A percentile compares a stretch with the other conserved stretches of the same genome.
Evolutionary conservation across 768 basidiomycete genomes (phyloP).

Genomic region (Termitomyces sp.): DNA sequence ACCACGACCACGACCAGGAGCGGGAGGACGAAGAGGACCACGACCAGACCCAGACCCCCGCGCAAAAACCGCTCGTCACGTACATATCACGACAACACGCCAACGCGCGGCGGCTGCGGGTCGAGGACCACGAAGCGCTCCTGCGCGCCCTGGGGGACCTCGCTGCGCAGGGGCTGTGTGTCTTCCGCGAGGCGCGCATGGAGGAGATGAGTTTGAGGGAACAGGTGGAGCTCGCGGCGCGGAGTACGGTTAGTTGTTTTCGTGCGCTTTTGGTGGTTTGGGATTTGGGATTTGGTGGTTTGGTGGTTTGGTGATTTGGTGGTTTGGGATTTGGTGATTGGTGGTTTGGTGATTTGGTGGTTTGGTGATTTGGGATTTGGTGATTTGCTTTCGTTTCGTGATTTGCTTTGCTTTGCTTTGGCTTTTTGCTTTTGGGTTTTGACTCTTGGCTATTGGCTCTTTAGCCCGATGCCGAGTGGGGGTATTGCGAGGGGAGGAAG

Average conservation of each 20-base stretch:
- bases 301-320: no score
- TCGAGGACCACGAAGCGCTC: constrained; percentile 44
- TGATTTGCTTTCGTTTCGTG: not conserved
- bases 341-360: no score
- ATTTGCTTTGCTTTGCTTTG: constrained; percentile 4
- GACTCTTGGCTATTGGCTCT: not conserved
- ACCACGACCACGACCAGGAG: no score
- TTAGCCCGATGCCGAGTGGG: not conserved
- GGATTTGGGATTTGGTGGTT: no score
- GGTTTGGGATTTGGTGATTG: no score
- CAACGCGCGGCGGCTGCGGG: constrained; percentile 32
- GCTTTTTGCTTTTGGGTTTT: constrained; percentile 3
- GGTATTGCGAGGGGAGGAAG: not conserved
- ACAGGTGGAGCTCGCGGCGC: constrained; percentile 54
- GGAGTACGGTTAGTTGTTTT: constrained; percentile 50
- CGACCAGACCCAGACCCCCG: no score
- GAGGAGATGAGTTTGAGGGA: constrained; percentile 49
- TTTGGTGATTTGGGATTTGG: no score
- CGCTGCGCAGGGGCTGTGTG: constrained; percentile 44
- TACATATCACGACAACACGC: constrained; percentile 59
- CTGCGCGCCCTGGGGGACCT: constrained; percentile 43
- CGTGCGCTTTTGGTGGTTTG: no score
- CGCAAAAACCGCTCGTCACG: constrained; percentile 31
- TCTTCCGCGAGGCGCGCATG: constrained; percentile 36
- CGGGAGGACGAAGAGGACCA: no score